phyloP scores from a whole-genome alignment of 306 rosid species.

The Casuarina cunninghamiana region DNA sequence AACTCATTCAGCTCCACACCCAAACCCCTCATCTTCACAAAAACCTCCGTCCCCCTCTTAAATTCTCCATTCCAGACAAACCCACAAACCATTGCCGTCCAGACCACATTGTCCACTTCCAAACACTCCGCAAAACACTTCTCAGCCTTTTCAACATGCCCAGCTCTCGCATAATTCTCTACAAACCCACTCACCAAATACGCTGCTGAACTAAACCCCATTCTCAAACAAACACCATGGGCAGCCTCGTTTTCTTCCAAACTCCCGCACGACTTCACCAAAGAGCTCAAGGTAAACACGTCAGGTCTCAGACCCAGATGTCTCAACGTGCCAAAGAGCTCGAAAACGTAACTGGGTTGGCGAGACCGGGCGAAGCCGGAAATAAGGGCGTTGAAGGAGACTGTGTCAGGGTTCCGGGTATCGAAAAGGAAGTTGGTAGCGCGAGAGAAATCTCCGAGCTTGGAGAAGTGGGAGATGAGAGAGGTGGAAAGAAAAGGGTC shows the following conservation, averaged over 20 bases:
- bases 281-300: constrained; percentile 23
- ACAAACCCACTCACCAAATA: constrained; percentile 26
- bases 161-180: constrained; percentile 21
- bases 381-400: constrained; percentile 16
- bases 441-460: constrained; percentile 5
- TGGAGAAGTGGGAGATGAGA: neutral
- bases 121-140: constrained; percentile 27
- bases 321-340: constrained; percentile 14
- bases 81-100: constrained; percentile 26
- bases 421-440: constrained; percentile 3
- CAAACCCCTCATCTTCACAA: constrained; percentile 20
- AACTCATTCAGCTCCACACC: constrained; percentile 24
- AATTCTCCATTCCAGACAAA: constrained; percentile 21
- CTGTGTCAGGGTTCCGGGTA: constrained; percentile 7
- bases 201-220: constrained; percentile 18
- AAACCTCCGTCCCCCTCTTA: constrained; percentile 16
- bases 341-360: constrained; percentile 3
- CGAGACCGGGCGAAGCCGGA: constrained; percentile 17
- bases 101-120: constrained; percentile 21
- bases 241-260: constrained; percentile 24
- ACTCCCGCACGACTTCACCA: constrained; percentile 17
- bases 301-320: constrained; percentile 16
- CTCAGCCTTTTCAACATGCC: constrained; percentile 21
- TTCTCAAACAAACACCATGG: neutral
- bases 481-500: neutral